Evolutionary conservation across 805 yeast species (phyloP), one percentile per base, ranked within the genome.

Genomic region (Saturnispora saitoi): DNA sequence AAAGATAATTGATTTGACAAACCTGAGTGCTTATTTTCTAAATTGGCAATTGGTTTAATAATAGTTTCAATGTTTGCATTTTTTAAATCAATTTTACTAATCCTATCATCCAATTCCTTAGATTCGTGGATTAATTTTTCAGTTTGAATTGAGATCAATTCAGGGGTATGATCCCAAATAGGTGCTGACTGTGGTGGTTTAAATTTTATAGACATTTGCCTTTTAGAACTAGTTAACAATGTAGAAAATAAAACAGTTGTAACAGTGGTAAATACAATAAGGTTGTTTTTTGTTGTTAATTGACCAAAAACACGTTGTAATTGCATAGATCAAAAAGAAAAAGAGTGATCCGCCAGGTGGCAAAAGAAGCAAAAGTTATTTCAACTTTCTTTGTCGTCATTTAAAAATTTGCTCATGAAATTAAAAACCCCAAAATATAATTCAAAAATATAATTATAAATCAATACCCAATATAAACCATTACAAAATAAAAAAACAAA

Each of bases 151-250:
- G 66, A 34, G 45, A 84, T 70, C 15, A 71, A 66, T 14, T 69
- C 75, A 1, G 86, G 75, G 5, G 86, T 70, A 54, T 72, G 75
- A 19, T 69, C 64, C 95, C 95, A 86, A 22, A 56, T 48, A 12
- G 86, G 82, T 24, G 76, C 69, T 3, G 48, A 8, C 49, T 70
- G 72, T 15, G 72, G 70, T 11, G 69, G 44, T n/a, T 19, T 19
- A 19, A 22, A 26, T 20, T 34, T 30, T 24, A 32, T 40, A 26
- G 44, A 42, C 44, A 42, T 42, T 31, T 30, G 20, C 15, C 44
- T 42, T 14, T 19, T 17, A 3, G 36, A 30, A 42, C 14, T 42
- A 5, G 44, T 17, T 15, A 31, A 14, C 6, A 42, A 31, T 3
- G 44, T 42, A 5, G 44, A 42, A 19, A 37, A n/a, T 22, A 37